phyloP scores from a whole-genome alignment of 768 basidiomycete genomes.

The Hericium erinaceus region DNA sequence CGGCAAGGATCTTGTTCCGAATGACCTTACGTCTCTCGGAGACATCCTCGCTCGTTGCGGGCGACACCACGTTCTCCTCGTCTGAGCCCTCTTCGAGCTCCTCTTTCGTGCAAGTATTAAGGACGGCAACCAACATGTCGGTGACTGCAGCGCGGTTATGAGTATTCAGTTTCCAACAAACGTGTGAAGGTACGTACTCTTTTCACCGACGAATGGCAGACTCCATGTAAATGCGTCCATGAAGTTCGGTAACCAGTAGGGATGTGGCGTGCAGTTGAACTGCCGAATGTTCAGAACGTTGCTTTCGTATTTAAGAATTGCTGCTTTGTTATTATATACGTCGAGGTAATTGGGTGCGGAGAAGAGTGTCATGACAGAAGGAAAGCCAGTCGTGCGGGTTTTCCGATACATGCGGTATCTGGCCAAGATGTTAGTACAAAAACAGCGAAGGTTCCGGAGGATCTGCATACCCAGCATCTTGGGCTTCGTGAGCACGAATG shows the following conservation, averaged over 20 bases:
- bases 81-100: slow-evolving; percentile 78
- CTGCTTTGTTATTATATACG: slow-evolving; percentile 98
- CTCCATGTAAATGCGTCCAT: slow-evolving; percentile 99
- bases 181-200: slow-evolving; percentile 51
- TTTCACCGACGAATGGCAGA: slow-evolving; percentile 92
- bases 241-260: slow-evolving; percentile 94
- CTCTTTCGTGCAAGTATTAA: slow-evolving; percentile 96
- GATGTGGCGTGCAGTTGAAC: slow-evolving; percentile 93
- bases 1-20: slow-evolving; percentile 98
- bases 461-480: slow-evolving; percentile 78
- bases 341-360: slow-evolving; percentile 97
- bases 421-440: background rate
- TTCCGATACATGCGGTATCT: slow-evolving; percentile 99
- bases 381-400: slow-evolving; percentile 95
- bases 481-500: slow-evolving; percentile 96
- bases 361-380: slow-evolving; percentile 99
- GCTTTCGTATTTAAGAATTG: slow-evolving; percentile 97
- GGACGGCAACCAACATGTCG: slow-evolving; percentile 96
- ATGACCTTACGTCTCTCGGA: slow-evolving; percentile 81
- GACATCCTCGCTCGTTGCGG: slow-evolving; percentile 34
- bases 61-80: slow-evolving; percentile 30
- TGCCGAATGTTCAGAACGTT: slow-evolving; percentile 99
- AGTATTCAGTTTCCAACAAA: background rate
- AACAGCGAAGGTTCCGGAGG: background rate
- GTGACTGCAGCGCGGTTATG: slow-evolving; percentile 51